These are phyloP conservation scores for Saccharomycopsis babjevae DNA, from an alignment of 805 yeast genomes.

Conservation along the genomic window DNA sequence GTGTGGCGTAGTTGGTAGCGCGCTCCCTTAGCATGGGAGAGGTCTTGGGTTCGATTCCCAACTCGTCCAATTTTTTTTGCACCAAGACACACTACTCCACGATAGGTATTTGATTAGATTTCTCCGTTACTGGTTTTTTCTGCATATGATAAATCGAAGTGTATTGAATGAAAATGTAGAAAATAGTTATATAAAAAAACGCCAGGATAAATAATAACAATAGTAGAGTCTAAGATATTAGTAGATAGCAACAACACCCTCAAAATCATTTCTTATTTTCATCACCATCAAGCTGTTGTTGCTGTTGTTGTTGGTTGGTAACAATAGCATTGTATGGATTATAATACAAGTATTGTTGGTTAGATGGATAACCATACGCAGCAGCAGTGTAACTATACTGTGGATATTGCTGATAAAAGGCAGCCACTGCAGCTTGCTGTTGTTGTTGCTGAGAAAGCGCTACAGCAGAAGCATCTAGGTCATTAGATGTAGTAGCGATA, in stretches of 20 bases:
- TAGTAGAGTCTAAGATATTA: not conserved
- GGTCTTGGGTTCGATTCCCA: slow-evolving; percentile 20
- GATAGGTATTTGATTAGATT: not conserved
- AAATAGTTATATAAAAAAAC: not conserved
- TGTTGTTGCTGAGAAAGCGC: slow-evolving; percentile 6
- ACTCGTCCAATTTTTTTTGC: slow-evolving; percentile 2
- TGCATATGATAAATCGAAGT: not conserved
- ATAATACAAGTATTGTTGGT: slow-evolving; percentile 12
- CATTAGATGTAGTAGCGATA: slow-evolving; percentile 1
- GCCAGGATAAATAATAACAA: not conserved
- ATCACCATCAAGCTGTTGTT: not conserved
- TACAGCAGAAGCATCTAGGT: not conserved
- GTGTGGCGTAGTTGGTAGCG: slow-evolving; percentile 81
- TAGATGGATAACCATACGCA: slow-evolving; percentile 4
- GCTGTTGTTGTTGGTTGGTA: not conserved
- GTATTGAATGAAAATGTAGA: not conserved
- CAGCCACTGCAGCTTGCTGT: slow-evolving; percentile 3
- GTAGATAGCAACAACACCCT: not conserved
- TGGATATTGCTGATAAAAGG: slow-evolving; percentile 9
- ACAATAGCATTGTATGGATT: slow-evolving; percentile 1
- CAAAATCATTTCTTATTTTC: not conserved
- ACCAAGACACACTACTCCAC: too few relatives aligned
- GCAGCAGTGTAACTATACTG: slow-evolving; percentile 9
- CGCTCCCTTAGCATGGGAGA: slow-evolving; percentile 28
- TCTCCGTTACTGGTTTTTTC: not conserved